Conservation (phyloP, 306 rosid species). For the Pterocarpus macrocarpus region DNA sequence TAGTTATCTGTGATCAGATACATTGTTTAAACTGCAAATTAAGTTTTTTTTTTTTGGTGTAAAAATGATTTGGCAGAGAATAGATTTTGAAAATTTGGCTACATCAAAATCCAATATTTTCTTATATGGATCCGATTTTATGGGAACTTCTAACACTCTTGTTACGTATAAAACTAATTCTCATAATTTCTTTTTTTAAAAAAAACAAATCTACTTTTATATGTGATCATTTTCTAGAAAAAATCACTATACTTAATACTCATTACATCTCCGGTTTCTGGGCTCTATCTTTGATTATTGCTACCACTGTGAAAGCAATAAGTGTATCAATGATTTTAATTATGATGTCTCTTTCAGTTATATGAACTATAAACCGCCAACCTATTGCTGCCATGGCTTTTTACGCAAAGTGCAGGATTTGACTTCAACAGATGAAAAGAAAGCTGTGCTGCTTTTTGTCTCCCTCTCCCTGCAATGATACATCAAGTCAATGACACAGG, state of each 20-base stretch:
- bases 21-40: neutral
- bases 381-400: neutral
- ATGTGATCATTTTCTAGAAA: neutral
- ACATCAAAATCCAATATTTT: neutral
- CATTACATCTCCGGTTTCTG: neutral
- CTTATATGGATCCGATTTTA: too few relatives aligned
- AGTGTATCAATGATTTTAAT: neutral
- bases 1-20: neutral
- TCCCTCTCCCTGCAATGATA: conserved; percentile 37
- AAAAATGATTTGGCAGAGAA: too few relatives aligned
- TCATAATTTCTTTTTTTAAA: too few relatives aligned
- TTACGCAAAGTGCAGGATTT: conserved; percentile 18
- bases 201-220: neutral
- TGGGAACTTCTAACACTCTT: neutral
- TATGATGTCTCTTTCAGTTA: neutral
- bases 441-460: conserved; percentile 30
- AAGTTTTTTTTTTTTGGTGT: too few relatives aligned
- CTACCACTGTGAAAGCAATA: neutral
- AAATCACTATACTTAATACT: conserved; percentile 3
- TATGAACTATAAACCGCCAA: neutral
- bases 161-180: neutral
- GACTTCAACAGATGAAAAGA: conserved; percentile 4
- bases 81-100: neutral
- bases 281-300: neutral
- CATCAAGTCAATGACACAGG: neutral